These are phyloP conservation scores for Dryadomyces sulphureus DNA, from an alignment of 2,329 filamentous ascomycete genomes.

Conservation along the genomic window DNA sequence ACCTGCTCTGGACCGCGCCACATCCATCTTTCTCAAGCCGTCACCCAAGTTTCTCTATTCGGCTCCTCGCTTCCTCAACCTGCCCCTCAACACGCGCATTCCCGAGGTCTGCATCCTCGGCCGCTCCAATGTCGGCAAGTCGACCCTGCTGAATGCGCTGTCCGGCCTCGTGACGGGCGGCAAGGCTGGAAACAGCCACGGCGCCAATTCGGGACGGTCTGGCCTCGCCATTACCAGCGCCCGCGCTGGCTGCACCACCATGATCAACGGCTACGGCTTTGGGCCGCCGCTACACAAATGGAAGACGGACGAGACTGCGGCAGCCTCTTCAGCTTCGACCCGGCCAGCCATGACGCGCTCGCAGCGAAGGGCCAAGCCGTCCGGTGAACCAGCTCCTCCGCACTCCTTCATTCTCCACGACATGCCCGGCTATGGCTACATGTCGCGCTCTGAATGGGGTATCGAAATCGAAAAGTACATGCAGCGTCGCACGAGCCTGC, in stretches of 20 bases:
- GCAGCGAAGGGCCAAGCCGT: conserved; percentile 8
- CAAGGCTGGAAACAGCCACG: conserved; percentile 15
- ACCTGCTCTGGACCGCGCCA: conserved; percentile 12
- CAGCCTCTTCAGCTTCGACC: conserved; percentile 10
- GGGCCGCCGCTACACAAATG: conserved; percentile 22
- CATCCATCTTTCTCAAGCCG: conserved; percentile 14
- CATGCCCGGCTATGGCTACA: conserved; percentile 22
- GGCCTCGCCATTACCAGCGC: conserved; percentile 35
- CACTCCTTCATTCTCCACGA: conserved; percentile 29
- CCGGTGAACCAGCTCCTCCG: conserved; percentile 24
- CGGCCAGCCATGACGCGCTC: conserved; percentile 6
- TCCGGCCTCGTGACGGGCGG: conserved; percentile 28
- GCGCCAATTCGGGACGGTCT: conserved; percentile 23
- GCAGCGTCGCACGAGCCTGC: conserved; percentile 27
- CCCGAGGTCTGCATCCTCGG: conserved; percentile 64
- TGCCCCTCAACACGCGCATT: conserved; percentile 33
- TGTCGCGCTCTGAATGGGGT: conserved; percentile 32
- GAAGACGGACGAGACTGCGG: conserved; percentile 4
- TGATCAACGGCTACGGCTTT: conserved; percentile 41
- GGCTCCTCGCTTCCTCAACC: conserved; percentile 29
- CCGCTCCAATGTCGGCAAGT: conserved; percentile 83
- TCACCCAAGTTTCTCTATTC: conserved; percentile 30
- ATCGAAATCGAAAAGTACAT: conserved; percentile 36
- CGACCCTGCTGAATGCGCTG: conserved; percentile 73
- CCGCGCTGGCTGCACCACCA: conserved; percentile 35